Conservation (phyloP, 1,139 yeast species). For the Barnettozyma hawaiiensis region DNA sequence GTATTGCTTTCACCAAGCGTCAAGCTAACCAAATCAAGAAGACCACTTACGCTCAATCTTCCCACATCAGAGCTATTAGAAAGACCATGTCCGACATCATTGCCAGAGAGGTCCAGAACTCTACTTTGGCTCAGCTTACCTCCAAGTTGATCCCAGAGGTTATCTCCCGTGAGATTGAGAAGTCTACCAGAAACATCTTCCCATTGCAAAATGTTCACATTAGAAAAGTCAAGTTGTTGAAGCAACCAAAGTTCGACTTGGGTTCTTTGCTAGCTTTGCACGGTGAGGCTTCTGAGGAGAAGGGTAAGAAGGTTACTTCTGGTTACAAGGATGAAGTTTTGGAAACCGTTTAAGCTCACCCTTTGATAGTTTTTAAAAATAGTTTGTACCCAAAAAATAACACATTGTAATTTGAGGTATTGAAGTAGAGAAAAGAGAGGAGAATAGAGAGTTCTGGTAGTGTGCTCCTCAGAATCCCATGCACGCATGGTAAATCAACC, state of each 20-base stretch:
- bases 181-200: slow-evolving; percentile 77
- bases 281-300: slow-evolving; percentile 86
- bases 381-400: slow-evolving; percentile 14
- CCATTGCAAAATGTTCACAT: slow-evolving; percentile 90
- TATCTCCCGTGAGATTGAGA: slow-evolving; percentile 86
- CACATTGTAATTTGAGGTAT: slow-evolving; percentile 21
- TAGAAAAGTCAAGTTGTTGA: slow-evolving; percentile 86
- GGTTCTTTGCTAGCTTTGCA: slow-evolving; percentile 85
- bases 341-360: slow-evolving; percentile 58
- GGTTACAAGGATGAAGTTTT: slow-evolving; percentile 91
- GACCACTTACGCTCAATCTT: slow-evolving; percentile 86
- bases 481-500: too few relatives aligned
- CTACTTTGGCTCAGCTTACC: slow-evolving; percentile 81
- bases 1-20: slow-evolving; percentile 91
- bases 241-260: slow-evolving; percentile 88
- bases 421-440: background rate
- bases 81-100: slow-evolving; percentile 84
- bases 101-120: slow-evolving; percentile 79
- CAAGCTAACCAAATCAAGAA: slow-evolving; percentile 86
- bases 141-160: slow-evolving; percentile 88
- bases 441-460: too few relatives aligned
- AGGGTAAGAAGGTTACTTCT: slow-evolving; percentile 83
- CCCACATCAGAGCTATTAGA: slow-evolving; percentile 81
- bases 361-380: slow-evolving; percentile 6
- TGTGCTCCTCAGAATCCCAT: too few relatives aligned